These are phyloP conservation scores for Apostasia ramifera DNA, from an alignment of 106 monocot genomes.

Conservation along the genomic window DNA sequence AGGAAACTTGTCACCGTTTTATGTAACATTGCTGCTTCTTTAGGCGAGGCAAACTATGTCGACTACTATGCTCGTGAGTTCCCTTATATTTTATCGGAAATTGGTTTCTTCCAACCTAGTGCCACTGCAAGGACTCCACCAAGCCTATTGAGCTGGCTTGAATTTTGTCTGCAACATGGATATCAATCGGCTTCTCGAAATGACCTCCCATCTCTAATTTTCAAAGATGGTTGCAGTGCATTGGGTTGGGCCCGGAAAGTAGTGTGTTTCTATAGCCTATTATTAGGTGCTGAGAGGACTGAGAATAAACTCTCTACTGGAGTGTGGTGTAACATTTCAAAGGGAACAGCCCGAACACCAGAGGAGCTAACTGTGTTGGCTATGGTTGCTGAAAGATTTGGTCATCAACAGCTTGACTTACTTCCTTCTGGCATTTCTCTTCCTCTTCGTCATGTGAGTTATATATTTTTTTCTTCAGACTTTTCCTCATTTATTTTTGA, in stretches of 20 bases:
- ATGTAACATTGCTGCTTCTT: slow-evolving; percentile 46
- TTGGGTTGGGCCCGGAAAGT: slow-evolving; percentile 76
- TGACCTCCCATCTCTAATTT: slow-evolving; percentile 59
- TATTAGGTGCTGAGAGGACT: slow-evolving; percentile 67
- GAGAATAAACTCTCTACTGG: slow-evolving; percentile 63
- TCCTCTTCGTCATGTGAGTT: slow-evolving; percentile 84
- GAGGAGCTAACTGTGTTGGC: slow-evolving; percentile 84
- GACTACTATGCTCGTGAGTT: slow-evolving; percentile 92
- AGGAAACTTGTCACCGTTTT: slow-evolving; percentile 49
- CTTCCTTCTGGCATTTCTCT: slow-evolving; percentile 90
- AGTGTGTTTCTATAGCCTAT: slow-evolving; percentile 69
- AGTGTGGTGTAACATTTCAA: slow-evolving; percentile 59
- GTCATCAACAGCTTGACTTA: slow-evolving; percentile 76
- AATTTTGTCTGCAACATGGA: slow-evolving; percentile 52
- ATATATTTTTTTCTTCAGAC: not conserved
- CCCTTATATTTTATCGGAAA: slow-evolving; percentile 38
- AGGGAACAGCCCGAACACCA: slow-evolving; percentile 51
- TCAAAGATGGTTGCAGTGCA: slow-evolving; percentile 36
- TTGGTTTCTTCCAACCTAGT: slow-evolving; percentile 18
- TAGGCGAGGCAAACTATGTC: slow-evolving; percentile 58
- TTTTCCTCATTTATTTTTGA: not conserved
- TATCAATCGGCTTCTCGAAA: slow-evolving; percentile 23
- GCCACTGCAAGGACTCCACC: slow-evolving; percentile 49
- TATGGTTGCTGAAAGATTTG: slow-evolving; percentile 94
- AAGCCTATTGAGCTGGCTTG: slow-evolving; percentile 68